These are phyloP conservation scores for Lepidium aucheri DNA, from an alignment of 345 rosid species.

Conservation along the genomic window DNA sequence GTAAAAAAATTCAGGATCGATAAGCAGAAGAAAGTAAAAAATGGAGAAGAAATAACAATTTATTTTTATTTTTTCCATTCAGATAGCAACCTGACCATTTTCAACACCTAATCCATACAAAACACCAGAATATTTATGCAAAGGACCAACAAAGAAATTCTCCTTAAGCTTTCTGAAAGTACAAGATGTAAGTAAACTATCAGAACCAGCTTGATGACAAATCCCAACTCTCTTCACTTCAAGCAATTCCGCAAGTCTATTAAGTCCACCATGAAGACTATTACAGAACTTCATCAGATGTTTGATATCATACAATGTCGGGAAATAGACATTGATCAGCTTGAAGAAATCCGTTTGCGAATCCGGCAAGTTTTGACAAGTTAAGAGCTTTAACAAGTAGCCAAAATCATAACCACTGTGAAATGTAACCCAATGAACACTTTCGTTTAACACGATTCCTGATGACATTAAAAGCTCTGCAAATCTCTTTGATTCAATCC, in stretches of 20 bases:
- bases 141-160: conserved; percentile 60
- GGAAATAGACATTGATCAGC: conserved; percentile 61
- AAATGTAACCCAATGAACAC: conserved; percentile 81
- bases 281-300: conserved; percentile 85
- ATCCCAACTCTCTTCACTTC: conserved; percentile 82
- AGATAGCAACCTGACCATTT: conserved; percentile 48
- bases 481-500: conserved; percentile 52
- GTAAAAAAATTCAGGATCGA: background rate
- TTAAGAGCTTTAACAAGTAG: conserved; percentile 75
- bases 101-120: conserved; percentile 90
- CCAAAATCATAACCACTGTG: conserved; percentile 97
- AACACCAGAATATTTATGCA: conserved; percentile 78
- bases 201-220: conserved; percentile 91
- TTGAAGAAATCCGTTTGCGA: conserved; percentile 52
- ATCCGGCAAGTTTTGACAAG: conserved; percentile 56
- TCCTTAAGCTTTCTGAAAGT: conserved; percentile 83
- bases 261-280: conserved; percentile 82
- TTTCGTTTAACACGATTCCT: conserved; percentile 73
- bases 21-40: background rate
- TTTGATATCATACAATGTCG: conserved; percentile 70
- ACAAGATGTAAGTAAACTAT: conserved; percentile 82
- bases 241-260: conserved; percentile 77
- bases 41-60: background rate
- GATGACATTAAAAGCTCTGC: conserved; percentile 86
- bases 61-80: conserved; percentile 15